Evolutionary conservation across 306 rosid species (phyloP), one percentile per base, ranked within the genome.

Genomic region (Heteromeles arbutifolia): DNA sequence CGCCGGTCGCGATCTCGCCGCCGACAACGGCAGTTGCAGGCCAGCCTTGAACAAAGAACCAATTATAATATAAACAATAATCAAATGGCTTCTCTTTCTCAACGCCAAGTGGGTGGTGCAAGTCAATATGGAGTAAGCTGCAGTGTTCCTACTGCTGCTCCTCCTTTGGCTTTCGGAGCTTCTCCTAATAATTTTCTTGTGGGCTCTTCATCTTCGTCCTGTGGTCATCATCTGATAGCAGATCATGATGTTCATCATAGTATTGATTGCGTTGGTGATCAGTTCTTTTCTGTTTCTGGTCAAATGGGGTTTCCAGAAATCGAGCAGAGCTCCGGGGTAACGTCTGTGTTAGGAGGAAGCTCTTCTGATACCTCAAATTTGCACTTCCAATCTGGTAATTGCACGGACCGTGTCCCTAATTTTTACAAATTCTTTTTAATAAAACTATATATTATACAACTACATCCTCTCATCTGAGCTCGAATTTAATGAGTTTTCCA

Each of bases 1-100:
- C 92, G 99, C 3, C 90, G 98, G 2, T 95, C 98, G 2, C 78
- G 98, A 81, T 90, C 98, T 17, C 94, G 97, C 70, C 97, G 99
- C 80, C 95, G 99, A 44, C 99, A 92, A 62, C 90, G 99, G 13
- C 99, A 92, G 92, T 41, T 90, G 73, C 90, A 85, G 34, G 96
- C 94, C 0, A 69, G 57, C 50, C 89, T 84, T 8, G 91, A 87
- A 21, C 94, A 84, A 32, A 76, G 74, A 59, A 80, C 77, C 19
- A 19, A 19, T 71, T 68, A 14, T 26, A 61, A 14, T 26, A 48
- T 48, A 48, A 61, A 61, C 17, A 12, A 9, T 31, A 8, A 64
- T 31, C 68, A 32, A 31, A 21, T 9, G 13, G 28, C 28, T 56
- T n/a, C 62, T n/a, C 26, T 22, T 22, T 56, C 62, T 21, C 58